Evolutionary conservation across 768 basidiomycete species (phyloP).

Genomic region (Coprinopsis strossmayeri): DNA sequence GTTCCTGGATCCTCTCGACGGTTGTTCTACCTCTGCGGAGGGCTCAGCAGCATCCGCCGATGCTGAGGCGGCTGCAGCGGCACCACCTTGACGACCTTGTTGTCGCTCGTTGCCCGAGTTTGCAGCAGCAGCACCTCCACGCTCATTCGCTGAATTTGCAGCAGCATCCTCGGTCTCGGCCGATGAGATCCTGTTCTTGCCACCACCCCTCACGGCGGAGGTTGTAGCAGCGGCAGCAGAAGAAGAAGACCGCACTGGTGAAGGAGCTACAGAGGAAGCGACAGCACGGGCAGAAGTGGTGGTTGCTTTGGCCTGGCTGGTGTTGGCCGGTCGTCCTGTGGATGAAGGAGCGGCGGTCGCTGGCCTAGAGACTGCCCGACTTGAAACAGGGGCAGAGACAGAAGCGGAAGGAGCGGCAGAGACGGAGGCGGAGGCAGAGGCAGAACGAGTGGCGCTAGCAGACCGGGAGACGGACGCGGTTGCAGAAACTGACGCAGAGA

Average conservation of each 20-base stretch:
- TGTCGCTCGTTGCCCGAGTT: not conserved
- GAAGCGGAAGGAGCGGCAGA: constrained; percentile 10
- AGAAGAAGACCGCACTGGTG: too few relatives aligned
- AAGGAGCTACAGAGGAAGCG: not conserved
- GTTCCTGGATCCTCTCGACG: too few relatives aligned
- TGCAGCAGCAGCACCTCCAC: too few relatives aligned
- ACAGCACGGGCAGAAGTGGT: not conserved
- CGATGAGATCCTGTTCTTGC: constrained; percentile 1
- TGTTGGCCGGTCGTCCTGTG: too few relatives aligned
- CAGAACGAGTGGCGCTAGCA: too few relatives aligned
- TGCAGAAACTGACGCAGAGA: too few relatives aligned
- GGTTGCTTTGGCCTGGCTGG: too few relatives aligned
- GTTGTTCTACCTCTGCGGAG: too few relatives aligned
- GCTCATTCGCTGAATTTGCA: too few relatives aligned
- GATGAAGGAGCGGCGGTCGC: not conserved
- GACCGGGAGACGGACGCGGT: too few relatives aligned
- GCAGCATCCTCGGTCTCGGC: too few relatives aligned
- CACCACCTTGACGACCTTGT: not conserved
- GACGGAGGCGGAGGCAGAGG: constrained; percentile 10
- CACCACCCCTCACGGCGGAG: not conserved
- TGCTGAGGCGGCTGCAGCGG: not conserved
- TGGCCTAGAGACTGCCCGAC: not conserved
- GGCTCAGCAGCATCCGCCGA: not conserved
- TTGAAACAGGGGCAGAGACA: too few relatives aligned
- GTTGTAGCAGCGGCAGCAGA: not conserved